These are phyloP conservation scores for Acidomyces sp. DNA, from an alignment of 495 filamentous ascomycete species.

Conservation along the genomic window DNA sequence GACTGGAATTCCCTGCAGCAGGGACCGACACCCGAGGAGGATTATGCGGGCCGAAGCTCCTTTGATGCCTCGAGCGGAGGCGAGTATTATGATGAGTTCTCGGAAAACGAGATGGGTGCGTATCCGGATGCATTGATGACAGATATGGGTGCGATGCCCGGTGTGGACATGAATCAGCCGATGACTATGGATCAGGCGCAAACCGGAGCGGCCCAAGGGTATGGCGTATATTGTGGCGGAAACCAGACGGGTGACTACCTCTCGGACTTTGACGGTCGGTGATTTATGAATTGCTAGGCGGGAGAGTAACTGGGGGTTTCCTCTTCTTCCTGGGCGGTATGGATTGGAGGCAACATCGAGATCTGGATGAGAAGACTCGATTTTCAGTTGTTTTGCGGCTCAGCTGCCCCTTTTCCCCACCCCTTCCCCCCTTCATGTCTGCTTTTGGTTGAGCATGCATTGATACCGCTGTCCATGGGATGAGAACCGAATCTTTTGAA, in stretches of 20 bases:
- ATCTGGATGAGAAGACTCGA: background rate
- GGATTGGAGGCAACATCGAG: background rate
- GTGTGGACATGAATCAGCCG: background rate
- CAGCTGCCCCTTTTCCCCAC: no score
- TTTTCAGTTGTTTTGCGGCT: no score
- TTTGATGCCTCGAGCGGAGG: conserved; percentile 70
- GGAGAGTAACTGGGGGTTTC: background rate
- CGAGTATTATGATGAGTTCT: conserved; percentile 42
- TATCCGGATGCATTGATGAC: conserved; percentile 4
- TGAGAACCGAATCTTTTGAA: no score
- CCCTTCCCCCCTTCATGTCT: no score
- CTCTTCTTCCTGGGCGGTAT: background rate
- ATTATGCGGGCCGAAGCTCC: conserved; percentile 68
- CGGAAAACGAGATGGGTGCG: conserved; percentile 14
- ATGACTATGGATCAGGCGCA: background rate
- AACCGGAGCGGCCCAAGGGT: conserved; percentile 4
- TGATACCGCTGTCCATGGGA: no score
- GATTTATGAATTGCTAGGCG: conserved; percentile 1
- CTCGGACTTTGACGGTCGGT: conserved; percentile 21
- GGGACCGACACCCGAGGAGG: conserved; percentile 44
- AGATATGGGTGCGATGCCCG: background rate
- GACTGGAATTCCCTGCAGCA: conserved; percentile 48
- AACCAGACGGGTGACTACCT: conserved; percentile 13
- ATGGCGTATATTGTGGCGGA: conserved; percentile 8
- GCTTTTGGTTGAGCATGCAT: background rate